phyloP scores from a whole-genome alignment of 2,329 filamentous ascomycete species.

The Botrytis deweyae region DNA sequence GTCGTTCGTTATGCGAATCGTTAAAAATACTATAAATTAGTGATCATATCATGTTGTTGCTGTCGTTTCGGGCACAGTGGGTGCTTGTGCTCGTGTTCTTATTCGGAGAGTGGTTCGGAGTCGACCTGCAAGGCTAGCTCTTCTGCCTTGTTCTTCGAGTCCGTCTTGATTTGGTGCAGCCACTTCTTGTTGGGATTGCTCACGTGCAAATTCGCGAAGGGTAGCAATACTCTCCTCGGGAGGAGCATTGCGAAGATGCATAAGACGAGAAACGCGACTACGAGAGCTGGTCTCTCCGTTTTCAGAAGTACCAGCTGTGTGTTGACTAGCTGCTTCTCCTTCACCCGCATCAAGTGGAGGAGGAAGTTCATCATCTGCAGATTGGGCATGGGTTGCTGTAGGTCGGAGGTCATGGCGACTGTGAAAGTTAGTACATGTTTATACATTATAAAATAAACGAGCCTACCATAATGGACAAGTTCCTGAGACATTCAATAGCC shows the following conservation, averaged over 20 bases:
- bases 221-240: constrained; percentile 62
- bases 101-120: constrained; percentile 37
- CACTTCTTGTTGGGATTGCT: constrained; percentile 38
- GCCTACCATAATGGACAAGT: constrained; percentile 69
- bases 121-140: constrained; percentile 35
- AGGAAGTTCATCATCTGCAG: constrained; percentile 34
- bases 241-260: constrained; percentile 57
- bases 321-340: constrained; percentile 36
- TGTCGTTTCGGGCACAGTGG: not conserved
- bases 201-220: constrained; percentile 49
- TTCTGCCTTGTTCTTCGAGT: constrained; percentile 31
- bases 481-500: constrained; percentile 67
- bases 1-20: not conserved
- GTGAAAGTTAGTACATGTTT: constrained; percentile 24
- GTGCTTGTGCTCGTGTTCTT: constrained; percentile 31
- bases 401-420: constrained; percentile 43
- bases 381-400: constrained; percentile 26
- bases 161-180: constrained; percentile 20
- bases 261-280: constrained; percentile 51
- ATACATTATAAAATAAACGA: not conserved
- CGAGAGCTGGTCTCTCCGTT: constrained; percentile 41
- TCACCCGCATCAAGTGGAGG: constrained; percentile 33
- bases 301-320: constrained; percentile 40
- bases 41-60: not conserved
- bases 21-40: not conserved